Base-by-base conservation (phyloP, 306 rosid genomes). In the Vicia sativa region DNA sequence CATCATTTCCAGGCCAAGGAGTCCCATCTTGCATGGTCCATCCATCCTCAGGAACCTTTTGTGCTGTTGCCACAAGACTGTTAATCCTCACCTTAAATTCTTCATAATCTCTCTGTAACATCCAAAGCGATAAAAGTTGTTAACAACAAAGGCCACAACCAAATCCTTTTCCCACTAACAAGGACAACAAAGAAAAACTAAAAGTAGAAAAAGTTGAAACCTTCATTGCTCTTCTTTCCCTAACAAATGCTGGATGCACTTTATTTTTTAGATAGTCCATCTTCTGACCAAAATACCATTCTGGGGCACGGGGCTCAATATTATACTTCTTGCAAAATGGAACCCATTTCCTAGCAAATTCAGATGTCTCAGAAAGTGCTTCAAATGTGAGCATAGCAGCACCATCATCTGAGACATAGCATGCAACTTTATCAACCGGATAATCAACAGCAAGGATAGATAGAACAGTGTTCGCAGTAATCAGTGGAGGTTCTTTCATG, bases 11-110 rank as follows among this genome's bases (percentile, higher is more conserved):
- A 10, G 96, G 99, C 99, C 99, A 93, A 4, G 95, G 97, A 72
- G 96, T 86, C 50, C 99, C 99, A 70, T 93, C 99, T 68, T 90
- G 96, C 99, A 93, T 93, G 65, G 99, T 93, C 99, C 99, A 93
- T 61, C 99, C 99, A 46, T 93, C 99, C 76, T 93, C 99, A 0
- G 97, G 97, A 81, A 90, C 96, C 72, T 90, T 93, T 61, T 82
- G 95, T 34, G 99, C 89, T n/a, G 87, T 88, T 41, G 93, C 88
- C 57, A 93, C 99, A 79, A 93, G 74, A 25, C 89, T 81, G 83
- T 93, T 93, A 70, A 93, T 81, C 62, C 87, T 80, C 70, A 93
- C 96, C 76, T 93, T 93, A 79, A 93, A 93, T 66, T 93, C 96
- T 85, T 90, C 97, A 49, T 93, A 93, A 7, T 90, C 99, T 76